Percentiles rank a stretch among this genome's conserved stretches.
These are phyloP conservation scores for Citrus inodora DNA, from an alignment of 345 rosid genomes.

Conservation along the genomic window DNA sequence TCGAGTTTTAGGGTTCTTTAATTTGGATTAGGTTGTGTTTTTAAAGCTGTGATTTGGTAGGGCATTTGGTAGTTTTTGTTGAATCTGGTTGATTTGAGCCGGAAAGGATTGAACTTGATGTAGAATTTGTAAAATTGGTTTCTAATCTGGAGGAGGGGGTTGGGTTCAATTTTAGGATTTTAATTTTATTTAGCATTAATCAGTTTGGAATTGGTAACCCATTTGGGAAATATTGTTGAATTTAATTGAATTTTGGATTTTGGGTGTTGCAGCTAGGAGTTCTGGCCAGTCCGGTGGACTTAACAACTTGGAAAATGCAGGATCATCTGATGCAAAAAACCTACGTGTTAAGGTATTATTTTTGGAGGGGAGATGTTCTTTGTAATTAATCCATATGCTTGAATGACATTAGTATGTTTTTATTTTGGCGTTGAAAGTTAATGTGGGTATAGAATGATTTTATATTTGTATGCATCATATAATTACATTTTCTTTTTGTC, in stretches of 20 bases:
- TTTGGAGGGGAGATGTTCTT: neutral
- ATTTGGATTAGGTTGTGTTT: conserved; percentile 7
- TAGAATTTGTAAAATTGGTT: neutral
- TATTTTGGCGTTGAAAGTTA: neutral
- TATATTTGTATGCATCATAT: neutral
- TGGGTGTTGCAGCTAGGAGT: conserved; percentile 48
- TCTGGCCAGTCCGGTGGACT: conserved; percentile 61
- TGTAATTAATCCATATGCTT: neutral
- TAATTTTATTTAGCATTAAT: neutral
- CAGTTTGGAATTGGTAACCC: conserved; percentile 11
- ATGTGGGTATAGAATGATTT: neutral
- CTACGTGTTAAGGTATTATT: conserved; percentile 78
- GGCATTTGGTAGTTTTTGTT: conserved; percentile 15
- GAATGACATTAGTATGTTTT: neutral
- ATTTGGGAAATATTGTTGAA: conserved; percentile 14
- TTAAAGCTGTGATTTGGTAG: conserved; percentile 10
- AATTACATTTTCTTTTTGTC: neutral
- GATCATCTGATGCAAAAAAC: conserved; percentile 57
- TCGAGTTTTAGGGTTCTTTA: neutral
- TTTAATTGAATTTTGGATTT: conserved; percentile 5
- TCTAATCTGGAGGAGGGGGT: neutral
- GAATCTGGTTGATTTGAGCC: neutral
- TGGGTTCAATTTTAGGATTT: neutral
- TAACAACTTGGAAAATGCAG: conserved; percentile 46
- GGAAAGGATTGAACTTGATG: neutral